Evolutionary conservation across 805 yeast genomes (phyloP).

Genomic region (Teunomyces panamensis): DNA sequence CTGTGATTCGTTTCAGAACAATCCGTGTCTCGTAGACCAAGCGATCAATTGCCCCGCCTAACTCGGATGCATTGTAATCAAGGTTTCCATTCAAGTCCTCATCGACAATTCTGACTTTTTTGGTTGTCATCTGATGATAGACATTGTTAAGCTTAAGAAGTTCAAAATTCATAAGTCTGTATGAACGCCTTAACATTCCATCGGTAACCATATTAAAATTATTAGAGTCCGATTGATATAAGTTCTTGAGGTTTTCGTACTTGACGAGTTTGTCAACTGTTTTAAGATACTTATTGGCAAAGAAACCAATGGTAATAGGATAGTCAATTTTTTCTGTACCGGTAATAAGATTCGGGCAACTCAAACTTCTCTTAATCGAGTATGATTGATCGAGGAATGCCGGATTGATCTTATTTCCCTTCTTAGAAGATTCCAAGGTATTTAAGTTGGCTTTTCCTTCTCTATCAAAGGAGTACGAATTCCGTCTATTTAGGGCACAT

Average conservation of each 20-base stretch:
- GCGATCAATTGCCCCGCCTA: constrained; percentile 35
- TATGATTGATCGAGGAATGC: background rate
- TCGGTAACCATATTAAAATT: constrained; percentile 8
- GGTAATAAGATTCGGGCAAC: constrained; percentile 21
- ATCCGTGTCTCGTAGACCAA: constrained; percentile 40
- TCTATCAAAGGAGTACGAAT: constrained; percentile 28
- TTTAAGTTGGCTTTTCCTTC: constrained; percentile 17
- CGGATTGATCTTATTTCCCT: constrained; percentile 4
- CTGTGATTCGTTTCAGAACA: constrained; percentile 38
- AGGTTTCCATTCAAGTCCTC: constrained; percentile 29
- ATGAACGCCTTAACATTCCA: constrained; percentile 14
- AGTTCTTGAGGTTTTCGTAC: constrained; percentile 17
- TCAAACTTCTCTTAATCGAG: constrained; percentile 15
- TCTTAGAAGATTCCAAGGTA: constrained; percentile 16
- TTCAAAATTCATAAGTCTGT: constrained; percentile 29
- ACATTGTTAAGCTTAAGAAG: constrained; percentile 26
- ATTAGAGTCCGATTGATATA: constrained; percentile 8
- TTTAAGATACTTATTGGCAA: constrained; percentile 16
- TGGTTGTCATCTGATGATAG: constrained; percentile 22
- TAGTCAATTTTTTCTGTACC: background rate
- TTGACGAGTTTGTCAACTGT: constrained; percentile 16
- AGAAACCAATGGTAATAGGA: constrained; percentile 14
- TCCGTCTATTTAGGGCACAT: constrained; percentile 28
- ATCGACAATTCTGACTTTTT: constrained; percentile 23
- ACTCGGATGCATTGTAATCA: constrained; percentile 25